Conservation (phyloP, 2,329 filamentous ascomycete genomes). For the Xylaria sp. region DNA sequence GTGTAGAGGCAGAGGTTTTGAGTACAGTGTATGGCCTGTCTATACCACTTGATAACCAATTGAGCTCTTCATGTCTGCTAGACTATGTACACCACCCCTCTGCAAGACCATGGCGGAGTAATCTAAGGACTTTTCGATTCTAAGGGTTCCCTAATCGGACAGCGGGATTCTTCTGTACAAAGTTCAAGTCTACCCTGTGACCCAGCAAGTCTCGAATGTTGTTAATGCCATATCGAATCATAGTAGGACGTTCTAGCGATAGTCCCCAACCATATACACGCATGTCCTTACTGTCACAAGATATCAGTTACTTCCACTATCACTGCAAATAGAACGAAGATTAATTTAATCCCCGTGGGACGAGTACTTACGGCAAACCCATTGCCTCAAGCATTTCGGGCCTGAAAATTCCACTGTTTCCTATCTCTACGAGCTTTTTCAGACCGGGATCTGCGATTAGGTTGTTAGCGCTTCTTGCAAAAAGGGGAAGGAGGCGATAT, state of each 20-base stretch:
- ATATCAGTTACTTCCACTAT: neutral
- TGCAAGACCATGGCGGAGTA: neutral
- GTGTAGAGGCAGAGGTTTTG: neutral
- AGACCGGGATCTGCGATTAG: slow-evolving; percentile 63
- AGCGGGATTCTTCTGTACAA: slow-evolving; percentile 91
- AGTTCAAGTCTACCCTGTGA: slow-evolving; percentile 53
- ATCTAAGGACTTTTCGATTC: neutral
- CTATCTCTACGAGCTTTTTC: slow-evolving; percentile 94
- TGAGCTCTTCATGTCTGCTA: neutral
- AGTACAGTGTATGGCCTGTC: neutral
- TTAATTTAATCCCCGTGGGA: neutral
- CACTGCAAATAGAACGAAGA: neutral
- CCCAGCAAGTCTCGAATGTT: slow-evolving; percentile 84
- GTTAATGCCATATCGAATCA: slow-evolving; percentile 93
- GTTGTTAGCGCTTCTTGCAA: neutral
- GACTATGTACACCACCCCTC: neutral
- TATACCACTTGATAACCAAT: neutral
- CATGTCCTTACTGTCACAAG: slow-evolving; percentile 72
- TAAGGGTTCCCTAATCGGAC: slow-evolving; percentile 89
- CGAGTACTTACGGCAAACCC: slow-evolving; percentile 73
- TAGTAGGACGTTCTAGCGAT: slow-evolving; percentile 91
- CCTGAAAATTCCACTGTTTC: slow-evolving; percentile 98
- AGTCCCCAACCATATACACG: slow-evolving; percentile 94
- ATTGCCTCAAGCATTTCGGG: slow-evolving; percentile 97
- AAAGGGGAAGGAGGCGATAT: neutral